phyloP scores from a whole-genome alignment of 768 basidiomycete genomes.

The Suillus discolor region DNA sequence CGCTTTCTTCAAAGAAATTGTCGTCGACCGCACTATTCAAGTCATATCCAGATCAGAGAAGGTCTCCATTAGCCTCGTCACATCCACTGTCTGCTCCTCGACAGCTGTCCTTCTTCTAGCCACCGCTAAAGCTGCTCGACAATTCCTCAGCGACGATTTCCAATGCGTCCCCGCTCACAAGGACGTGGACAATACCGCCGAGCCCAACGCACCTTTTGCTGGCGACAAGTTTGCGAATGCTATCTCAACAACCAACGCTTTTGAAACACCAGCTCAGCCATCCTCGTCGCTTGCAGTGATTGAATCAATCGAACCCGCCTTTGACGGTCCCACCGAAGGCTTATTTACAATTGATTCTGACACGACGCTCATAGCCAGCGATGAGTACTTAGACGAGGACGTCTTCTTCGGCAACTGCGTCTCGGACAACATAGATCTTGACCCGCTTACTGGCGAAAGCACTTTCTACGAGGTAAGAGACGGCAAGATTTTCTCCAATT shows the following conservation, averaged over 20 bases:
- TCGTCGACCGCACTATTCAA: background rate
- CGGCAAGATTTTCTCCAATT: background rate
- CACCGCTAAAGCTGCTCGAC: background rate
- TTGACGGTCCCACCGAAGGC: background rate
- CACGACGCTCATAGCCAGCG: background rate
- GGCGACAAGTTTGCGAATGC: background rate
- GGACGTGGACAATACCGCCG: background rate
- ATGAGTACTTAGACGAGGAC: background rate
- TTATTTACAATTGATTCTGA: background rate
- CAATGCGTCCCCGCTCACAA: background rate
- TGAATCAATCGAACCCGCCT: background rate
- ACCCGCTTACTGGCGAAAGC: background rate
- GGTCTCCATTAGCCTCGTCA: background rate
- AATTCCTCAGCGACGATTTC: background rate
- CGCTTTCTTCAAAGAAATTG: background rate
- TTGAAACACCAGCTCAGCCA: background rate
- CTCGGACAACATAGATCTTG: background rate
- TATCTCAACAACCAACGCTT: background rate
- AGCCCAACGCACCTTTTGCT: background rate
- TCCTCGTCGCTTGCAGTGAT: background rate
- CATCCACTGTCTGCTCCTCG: slow-evolving; percentile 1
- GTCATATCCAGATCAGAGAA: background rate
- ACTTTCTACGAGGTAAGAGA: background rate
- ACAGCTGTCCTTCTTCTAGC: background rate
- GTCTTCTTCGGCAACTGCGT: background rate